Evolutionary conservation across 495 filamentous ascomycete genomes (phyloP).

Genomic region (Lentithecium fluviatile): DNA sequence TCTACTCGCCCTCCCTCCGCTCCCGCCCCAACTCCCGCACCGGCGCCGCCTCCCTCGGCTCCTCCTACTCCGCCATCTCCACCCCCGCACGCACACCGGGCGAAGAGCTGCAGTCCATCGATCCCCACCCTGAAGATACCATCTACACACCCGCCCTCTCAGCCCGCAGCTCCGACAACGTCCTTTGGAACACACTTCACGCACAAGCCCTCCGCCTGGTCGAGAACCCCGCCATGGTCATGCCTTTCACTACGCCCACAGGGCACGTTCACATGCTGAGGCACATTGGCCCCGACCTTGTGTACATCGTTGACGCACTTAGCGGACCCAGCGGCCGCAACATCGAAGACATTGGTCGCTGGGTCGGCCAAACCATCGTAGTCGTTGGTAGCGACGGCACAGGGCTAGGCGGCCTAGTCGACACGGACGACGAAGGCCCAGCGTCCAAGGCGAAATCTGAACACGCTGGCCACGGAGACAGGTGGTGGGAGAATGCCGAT

Average conservation of each 20-base stretch:
- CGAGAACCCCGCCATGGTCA: conserved; percentile 76
- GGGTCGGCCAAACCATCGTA: conserved; percentile 80
- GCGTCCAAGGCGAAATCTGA: conserved; percentile 51
- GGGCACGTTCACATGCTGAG: conserved; percentile 81
- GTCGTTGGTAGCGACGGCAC: conserved; percentile 66
- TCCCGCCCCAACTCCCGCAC: conserved; percentile 45
- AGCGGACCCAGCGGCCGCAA: conserved; percentile 37
- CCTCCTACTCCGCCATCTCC: conserved; percentile 84
- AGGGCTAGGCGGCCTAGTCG: conserved; percentile 79
- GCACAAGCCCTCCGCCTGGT: conserved; percentile 72
- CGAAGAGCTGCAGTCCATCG: conserved; percentile 57
- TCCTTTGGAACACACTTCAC: conserved; percentile 72
- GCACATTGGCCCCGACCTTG: conserved; percentile 74
- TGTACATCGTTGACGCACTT: conserved; percentile 60
- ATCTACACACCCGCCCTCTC: conserved; percentile 34
- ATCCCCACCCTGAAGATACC: conserved; percentile 43
- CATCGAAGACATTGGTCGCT: conserved; percentile 51
- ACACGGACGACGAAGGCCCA: conserved; percentile 79
- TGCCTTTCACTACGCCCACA: conserved; percentile 77
- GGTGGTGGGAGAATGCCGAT: conserved; percentile 82
- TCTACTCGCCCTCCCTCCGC: conserved; percentile 79
- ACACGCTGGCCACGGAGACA: conserved; percentile 29
- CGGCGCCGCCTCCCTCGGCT: conserved; percentile 64
- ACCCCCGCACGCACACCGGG: conserved; percentile 68
- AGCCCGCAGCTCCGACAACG: conserved; percentile 39